Evolutionary conservation across 2,329 filamentous ascomycete genomes (phyloP).

Genomic region (Pezicula radicicola): DNA sequence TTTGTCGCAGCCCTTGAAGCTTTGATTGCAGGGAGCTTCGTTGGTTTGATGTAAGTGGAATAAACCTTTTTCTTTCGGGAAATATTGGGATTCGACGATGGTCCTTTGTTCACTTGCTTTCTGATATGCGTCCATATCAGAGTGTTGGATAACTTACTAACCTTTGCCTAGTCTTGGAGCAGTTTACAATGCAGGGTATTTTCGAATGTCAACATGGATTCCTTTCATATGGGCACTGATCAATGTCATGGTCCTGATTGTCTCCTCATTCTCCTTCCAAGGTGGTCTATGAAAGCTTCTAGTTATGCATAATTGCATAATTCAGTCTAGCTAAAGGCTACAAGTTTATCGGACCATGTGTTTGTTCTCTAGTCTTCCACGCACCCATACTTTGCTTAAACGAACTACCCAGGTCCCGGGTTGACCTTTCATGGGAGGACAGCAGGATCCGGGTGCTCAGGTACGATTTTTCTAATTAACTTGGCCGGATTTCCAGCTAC

Average conservation of each 20-base stretch:
- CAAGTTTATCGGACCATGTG: no score
- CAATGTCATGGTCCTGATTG: conserved; percentile 63
- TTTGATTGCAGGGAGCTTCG: conserved; percentile 62
- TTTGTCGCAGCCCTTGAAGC: conserved; percentile 61
- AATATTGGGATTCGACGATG: no score
- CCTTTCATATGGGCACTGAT: conserved; percentile 68
- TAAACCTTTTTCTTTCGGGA: no score
- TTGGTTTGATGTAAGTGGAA: conserved; percentile 58
- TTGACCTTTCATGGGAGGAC: conserved; percentile 2
- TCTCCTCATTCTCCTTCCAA: conserved; percentile 70
- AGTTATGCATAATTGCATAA: background rate
- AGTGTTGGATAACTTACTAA: conserved; percentile 1
- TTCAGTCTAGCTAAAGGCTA: no score
- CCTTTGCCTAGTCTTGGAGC: conserved; percentile 49
- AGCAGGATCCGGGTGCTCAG: conserved; percentile 24
- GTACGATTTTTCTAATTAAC: conserved; percentile 44
- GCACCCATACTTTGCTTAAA: no score
- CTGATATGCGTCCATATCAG: no score
- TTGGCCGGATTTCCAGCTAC: conserved; percentile 67
- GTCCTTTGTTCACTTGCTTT: no score
- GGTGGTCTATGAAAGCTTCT: conserved; percentile 52
- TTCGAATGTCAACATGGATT: conserved; percentile 73
- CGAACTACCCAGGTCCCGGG: background rate
- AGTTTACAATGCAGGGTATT: conserved; percentile 66
- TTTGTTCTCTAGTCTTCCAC: no score